A percentile compares a stretch with the other conserved stretches of the same genome.
Evolutionary conservation across 352 stramenopile genomes (phyloP).

Genomic region (Phytophthora constricta): DNA sequence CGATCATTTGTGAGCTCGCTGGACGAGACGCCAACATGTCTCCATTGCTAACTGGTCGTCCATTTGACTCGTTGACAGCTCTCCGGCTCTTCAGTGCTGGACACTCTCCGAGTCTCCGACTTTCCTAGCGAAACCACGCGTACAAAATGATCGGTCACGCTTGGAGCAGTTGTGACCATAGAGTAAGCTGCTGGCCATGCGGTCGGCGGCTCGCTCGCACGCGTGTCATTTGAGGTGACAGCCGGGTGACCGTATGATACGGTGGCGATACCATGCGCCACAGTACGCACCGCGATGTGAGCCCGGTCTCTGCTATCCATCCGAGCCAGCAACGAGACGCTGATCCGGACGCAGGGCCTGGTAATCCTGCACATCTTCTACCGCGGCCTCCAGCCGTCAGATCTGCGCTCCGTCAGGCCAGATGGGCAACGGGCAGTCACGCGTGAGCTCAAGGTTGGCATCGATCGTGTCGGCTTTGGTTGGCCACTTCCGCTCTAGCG

Average conservation of each 20-base stretch:
- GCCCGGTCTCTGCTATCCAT: constrained; percentile 21
- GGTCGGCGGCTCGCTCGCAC: neutral
- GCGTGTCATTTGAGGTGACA: neutral
- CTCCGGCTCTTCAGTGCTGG: too few species aligned
- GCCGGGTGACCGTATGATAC: neutral
- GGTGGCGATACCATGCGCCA: neutral
- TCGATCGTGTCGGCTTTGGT: constrained; percentile 7
- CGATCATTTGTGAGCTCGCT: too few species aligned
- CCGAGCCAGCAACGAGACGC: constrained; percentile 21
- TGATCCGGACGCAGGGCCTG: constrained; percentile 22
- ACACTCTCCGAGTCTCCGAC: too few species aligned
- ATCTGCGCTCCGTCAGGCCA: constrained; percentile 15
- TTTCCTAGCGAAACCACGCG: neutral
- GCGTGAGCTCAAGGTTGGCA: constrained; percentile 19
- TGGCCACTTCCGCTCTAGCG: constrained; percentile 32
- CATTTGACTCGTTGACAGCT: too few species aligned
- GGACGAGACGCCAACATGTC: too few species aligned
- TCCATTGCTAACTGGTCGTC: too few species aligned
- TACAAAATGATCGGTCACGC: neutral
- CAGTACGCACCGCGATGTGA: neutral
- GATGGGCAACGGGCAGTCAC: constrained; percentile 26
- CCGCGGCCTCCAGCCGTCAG: constrained; percentile 23
- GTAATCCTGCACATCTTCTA: constrained; percentile 40
- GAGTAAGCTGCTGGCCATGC: too few species aligned
- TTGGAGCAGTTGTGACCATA: neutral